Base-by-base conservation (phyloP, 768 basidiomycete genomes). In the Psilocybe azurescens region DNA sequence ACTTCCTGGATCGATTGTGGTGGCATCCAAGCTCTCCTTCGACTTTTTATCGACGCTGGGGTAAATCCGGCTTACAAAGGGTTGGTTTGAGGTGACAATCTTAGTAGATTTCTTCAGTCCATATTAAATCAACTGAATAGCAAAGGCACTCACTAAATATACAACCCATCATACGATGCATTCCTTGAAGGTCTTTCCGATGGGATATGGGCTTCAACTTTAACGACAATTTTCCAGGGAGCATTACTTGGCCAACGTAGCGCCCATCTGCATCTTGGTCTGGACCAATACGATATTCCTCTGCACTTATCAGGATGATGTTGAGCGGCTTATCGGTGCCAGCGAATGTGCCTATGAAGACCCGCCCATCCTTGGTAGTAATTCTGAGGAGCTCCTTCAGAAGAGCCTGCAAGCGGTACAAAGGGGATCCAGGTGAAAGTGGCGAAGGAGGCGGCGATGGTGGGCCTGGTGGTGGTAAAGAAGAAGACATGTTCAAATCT, bases 281-380 rank as follows among this genome's bases (percentile, higher is more conserved):
- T 24, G 62, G 61, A 5, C 66, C 68, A 10, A 68, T 57, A 16
- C 89, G 83, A 72, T 83, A 94, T 72, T 96, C 94, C 64, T 95
- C 91, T 3, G 93, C 79, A 71, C 93, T 93, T 67, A 89, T 75
- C 44, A 97, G 84, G 53, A 97, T 78, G 69, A 96, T 81, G 73
- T 97, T 97, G 60, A 91, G 85, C 50, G 85, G 86, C 69, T 89
- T 85, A 77, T 97, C 95, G 20, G 92, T 93, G 67, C 94, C 94
- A 47, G 89, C 88, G 73, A 97, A 94, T 3, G 88, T 87, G 49
- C 95, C 95, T 53, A 95, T 73, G 69, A 96, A 95, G 58, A 91
- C 77, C 44, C 95, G 89, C 16, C 88, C 85, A 71, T 97, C 95
- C 33, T 74, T 70, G 46, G 88, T 84, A 14, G 84, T 80, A 52